These are phyloP conservation scores for Fusarium illudens DNA, from an alignment of 2,329 filamentous ascomycete genomes.

Conservation along the genomic window DNA sequence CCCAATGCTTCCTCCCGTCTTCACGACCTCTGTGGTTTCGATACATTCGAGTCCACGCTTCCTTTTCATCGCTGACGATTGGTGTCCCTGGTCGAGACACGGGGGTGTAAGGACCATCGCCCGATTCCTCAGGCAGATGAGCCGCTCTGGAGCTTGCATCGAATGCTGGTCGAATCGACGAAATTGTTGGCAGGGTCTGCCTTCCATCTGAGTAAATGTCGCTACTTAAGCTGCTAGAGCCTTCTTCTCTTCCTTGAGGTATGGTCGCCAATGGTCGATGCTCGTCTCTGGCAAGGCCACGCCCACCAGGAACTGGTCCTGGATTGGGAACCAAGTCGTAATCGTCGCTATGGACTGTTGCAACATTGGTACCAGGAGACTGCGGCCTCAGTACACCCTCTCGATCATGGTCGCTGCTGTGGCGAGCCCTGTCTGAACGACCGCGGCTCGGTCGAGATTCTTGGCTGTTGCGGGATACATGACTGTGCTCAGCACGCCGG, in stretches of 20 bases:
- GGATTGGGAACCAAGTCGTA: slow-evolving; percentile 34
- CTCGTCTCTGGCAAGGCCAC: background rate
- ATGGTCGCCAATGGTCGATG: background rate
- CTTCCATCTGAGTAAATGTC: slow-evolving; percentile 13
- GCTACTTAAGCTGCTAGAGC: background rate
- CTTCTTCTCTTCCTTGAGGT: background rate
- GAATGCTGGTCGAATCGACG: slow-evolving; percentile 23
- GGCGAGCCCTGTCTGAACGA: background rate
- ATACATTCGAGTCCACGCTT: background rate
- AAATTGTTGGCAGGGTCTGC: slow-evolving; percentile 28
- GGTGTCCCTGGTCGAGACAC: too few relatives aligned
- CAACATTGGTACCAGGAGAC: slow-evolving; percentile 43
- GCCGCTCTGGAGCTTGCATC: slow-evolving; percentile 2
- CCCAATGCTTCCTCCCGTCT: slow-evolving; percentile 6
- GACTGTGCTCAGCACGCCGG: background rate
- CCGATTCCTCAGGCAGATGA: background rate
- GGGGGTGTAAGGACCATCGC: background rate
- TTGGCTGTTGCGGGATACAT: background rate
- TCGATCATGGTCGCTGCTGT: background rate
- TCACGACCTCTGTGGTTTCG: slow-evolving; percentile 21
- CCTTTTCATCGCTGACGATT: background rate
- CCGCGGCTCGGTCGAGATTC: background rate
- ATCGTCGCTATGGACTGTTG: slow-evolving; percentile 51
- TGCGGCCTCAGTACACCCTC: background rate
- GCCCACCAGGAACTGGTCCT: background rate